phyloP scores from a whole-genome alignment of 495 filamentous ascomycete species.

The Cryomyces minteri region DNA sequence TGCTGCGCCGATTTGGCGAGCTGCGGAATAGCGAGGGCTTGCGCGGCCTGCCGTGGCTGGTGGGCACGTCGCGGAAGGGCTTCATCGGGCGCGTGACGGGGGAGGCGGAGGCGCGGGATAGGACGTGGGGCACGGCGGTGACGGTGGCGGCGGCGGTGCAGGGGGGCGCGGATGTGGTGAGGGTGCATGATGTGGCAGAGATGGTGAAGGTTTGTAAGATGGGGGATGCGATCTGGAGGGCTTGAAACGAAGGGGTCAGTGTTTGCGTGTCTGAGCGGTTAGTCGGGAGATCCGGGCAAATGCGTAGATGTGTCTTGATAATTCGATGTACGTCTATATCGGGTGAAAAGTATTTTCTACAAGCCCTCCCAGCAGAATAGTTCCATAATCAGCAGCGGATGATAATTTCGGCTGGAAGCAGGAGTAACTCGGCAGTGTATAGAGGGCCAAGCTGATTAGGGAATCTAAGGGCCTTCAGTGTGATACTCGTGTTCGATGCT shows the following conservation, averaged over 20 bases:
- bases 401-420: too few species aligned
- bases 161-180: conserved; percentile 86
- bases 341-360: too few species aligned
- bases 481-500: too few species aligned
- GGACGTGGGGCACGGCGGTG: conserved; percentile 74
- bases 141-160: conserved; percentile 74
- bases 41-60: conserved; percentile 65
- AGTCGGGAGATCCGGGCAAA: too few species aligned
- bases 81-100: conserved; percentile 78
- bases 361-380: too few species aligned
- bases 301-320: too few species aligned
- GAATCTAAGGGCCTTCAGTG: too few species aligned
- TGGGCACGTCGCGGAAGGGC: conserved; percentile 76
- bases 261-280: too few species aligned
- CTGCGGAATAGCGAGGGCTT: conserved; percentile 45
- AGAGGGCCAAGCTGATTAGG: too few species aligned
- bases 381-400: too few species aligned
- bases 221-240: conserved; percentile 58
- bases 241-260: conserved; percentile 3
- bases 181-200: conserved; percentile 85
- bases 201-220: conserved; percentile 80
- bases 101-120: conserved; percentile 42
- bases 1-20: conserved; percentile 47
- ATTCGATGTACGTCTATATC: too few species aligned
- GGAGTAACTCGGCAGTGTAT: too few species aligned